Conservation (phyloP, 163 green algal genomes). For the Chloromonas sp. region DNA sequence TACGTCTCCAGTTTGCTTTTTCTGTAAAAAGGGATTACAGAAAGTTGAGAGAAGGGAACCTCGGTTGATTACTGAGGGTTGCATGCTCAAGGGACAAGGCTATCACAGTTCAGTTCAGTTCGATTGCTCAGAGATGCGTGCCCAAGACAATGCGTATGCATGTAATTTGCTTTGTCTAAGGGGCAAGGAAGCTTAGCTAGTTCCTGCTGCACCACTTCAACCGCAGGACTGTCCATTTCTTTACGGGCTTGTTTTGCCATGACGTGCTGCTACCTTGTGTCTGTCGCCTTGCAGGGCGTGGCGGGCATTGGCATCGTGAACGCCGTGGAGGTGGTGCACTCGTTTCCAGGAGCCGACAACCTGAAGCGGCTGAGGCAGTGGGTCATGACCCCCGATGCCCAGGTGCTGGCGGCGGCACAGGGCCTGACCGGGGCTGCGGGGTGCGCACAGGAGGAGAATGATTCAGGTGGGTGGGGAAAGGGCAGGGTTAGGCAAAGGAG, state of each 20-base stretch:
- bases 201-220: too few relatives aligned
- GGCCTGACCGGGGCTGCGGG: background rate
- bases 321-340: slow-evolving; percentile 84
- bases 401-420: slow-evolving; percentile 6
- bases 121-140: too few relatives aligned
- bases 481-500: too few relatives aligned
- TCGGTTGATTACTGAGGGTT: background rate
- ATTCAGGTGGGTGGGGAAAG: background rate
- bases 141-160: too few relatives aligned
- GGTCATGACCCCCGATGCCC: slow-evolving; percentile 66
- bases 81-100: background rate
- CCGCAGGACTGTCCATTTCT: too few relatives aligned
- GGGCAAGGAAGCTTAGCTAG: too few relatives aligned
- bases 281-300: slow-evolving; percentile 17
- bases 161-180: too few relatives aligned
- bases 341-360: slow-evolving; percentile 54
- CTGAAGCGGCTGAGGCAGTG: slow-evolving; percentile 74
- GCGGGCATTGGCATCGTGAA: slow-evolving; percentile 92
- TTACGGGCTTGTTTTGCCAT: too few relatives aligned
- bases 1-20: too few relatives aligned
- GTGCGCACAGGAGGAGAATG: background rate
- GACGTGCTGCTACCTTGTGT: slow-evolving; percentile 1
- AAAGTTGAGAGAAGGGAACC: too few relatives aligned
- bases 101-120: too few relatives aligned
- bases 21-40: too few relatives aligned